Evolutionary conservation across 2,329 filamentous ascomycete genomes (phyloP), one percentile per base, ranked within the genome.

Genomic region (Pestalotiopsis sp.): DNA sequence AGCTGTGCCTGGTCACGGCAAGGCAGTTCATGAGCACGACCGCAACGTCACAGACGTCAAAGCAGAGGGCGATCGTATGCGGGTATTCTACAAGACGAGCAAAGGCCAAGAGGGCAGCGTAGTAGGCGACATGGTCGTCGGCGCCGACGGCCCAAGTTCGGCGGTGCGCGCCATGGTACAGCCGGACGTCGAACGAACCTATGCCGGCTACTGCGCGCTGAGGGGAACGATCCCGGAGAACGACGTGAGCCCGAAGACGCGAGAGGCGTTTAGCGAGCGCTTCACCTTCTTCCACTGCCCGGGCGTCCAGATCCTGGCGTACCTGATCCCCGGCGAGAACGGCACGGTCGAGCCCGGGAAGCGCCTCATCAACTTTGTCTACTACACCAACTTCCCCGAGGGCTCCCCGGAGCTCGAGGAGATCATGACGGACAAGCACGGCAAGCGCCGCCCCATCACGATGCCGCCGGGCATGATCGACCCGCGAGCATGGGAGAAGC

Each of bases 351-450:
- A 79, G 60, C 77, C 74, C 0, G 81, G 81, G 3, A 68, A 78
- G 22, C 77, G 82, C 0, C 78, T 81, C 14, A 76, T 83, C 64
- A 85, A 83, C 70, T 83, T 79, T 72, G 82, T 84, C 17, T 85
- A 81, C 75, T 84, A 84, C 70, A 76, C 76, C 67, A 81, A 82
- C 66, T 79, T 80, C 65, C 73, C 78, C n/a, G 75, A 73, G 57
- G 75, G 73, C 3, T 79, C 77, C 0, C 7, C 70, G 1, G 75
- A 75, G 61, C 67, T 79, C 1, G 75, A 77, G 52, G 73, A 77
- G 59, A 76, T 80, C 55, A 75, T 80, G 70, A 80, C 78, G 4
- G 79, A 80, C 60, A 67, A 64, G 58, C 44, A 78, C 44, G 78
- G 78, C 38, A 68, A 73, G 3, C 72, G 76, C 0, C 73, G 74